Base-by-base conservation (phyloP, 768 basidiomycete genomes). In the Cubamyces sp. region DNA sequence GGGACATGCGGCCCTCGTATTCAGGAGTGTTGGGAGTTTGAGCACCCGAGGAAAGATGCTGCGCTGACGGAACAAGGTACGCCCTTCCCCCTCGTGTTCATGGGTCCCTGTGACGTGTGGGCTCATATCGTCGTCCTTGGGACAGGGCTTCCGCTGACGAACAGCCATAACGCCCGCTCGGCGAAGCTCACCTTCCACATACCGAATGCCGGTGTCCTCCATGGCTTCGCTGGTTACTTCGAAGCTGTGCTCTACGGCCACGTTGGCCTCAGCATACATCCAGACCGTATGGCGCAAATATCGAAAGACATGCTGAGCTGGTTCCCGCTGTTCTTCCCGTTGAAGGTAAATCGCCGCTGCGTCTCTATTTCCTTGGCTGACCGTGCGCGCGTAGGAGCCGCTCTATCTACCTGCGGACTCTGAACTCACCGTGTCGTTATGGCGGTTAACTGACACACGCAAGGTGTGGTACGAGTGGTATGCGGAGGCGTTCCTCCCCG, bases 381-480 rank as follows among this genome's bases (percentile, higher is more conserved):
- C 34, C 16, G 39, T 34, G 26, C 41, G 37, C 30, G 37, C 42
- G 9, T 68, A 97, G 94, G 94, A 97, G 68, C 93, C 97, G 0
- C 75, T 99, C 4, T 98, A 97, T 72, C 82, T 98, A 0, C 97
- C 97, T 15, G 88, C 88, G 68, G 90, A 93, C 70, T 90, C 92
- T 18, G 97, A 99, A 70, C 78, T 99, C 14, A 90, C 93, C 62
- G 92, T 98, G 4, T 91, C 91, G 23, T 85, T 99, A 26, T 99
- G 97, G 96, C 87, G 97, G 25, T 76, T 97, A 64, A 96, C 94
- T 2, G 92, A 91, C 74, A 84, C 88, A 58, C 85, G 87, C 18
- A 89, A 91, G 67, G 92, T 99, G 15, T 99, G 97, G 97, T 98
- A 98, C 75, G 97, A 98, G 75, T 99, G 97, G 97, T 88, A 91